Percentiles rank a stretch among this genome's conserved stretches.
Evolutionary conservation across 106 monocot species (phyloP).

Genomic region (Alisma plantagoaquatica): DNA sequence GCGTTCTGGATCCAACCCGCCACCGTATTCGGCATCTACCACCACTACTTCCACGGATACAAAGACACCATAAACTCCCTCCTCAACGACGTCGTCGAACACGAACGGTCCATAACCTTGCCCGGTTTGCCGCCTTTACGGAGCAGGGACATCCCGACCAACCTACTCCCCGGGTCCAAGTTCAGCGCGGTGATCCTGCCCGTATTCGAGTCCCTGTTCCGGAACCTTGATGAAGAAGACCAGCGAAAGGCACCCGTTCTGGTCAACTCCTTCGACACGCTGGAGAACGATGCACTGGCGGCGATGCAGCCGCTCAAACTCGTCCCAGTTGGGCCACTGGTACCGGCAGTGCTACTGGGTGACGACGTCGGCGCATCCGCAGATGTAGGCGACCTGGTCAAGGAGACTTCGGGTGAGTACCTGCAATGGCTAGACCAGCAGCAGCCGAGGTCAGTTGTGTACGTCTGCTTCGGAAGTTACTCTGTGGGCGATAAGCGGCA

Average conservation of each 20-base stretch:
- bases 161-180: background rate
- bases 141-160: conserved; percentile 29
- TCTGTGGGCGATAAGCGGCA: conserved; percentile 11
- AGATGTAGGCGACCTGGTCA: background rate
- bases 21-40: conserved; percentile 41
- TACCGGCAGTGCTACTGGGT: background rate
- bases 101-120: conserved; percentile 6
- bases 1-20: conserved; percentile 71
- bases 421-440: conserved; percentile 23
- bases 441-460: conserved; percentile 12
- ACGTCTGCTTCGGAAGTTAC: conserved; percentile 40
- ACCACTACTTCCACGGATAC: conserved; percentile 49
- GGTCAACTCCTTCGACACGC: conserved; percentile 24
- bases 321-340: conserved; percentile 12
- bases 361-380: background rate
- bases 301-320: conserved; percentile 7
- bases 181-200: background rate
- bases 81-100: conserved; percentile 8
- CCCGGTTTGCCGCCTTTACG: conserved; percentile 24
- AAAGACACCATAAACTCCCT: conserved; percentile 3
- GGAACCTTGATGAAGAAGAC: background rate
- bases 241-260: conserved; percentile 5
- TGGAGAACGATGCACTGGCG: conserved; percentile 12
- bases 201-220: background rate
- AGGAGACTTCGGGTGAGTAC: too few species aligned